Evolutionary conservation across 306 rosid species (phyloP).

Genomic region (Cotoneaster glaucophyllus): DNA sequence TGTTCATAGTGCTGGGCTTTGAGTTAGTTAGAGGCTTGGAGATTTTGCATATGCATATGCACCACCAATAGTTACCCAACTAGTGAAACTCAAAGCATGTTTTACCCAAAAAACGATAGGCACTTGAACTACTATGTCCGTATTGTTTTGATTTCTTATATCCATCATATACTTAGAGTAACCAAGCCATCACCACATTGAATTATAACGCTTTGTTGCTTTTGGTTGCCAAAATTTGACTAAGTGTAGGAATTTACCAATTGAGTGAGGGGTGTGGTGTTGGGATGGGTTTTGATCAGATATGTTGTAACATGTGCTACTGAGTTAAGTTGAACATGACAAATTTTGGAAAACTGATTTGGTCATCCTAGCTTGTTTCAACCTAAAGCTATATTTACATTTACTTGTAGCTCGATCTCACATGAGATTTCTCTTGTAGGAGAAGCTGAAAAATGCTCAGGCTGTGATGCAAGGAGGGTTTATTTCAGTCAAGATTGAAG

Average conservation of each 20-base stretch:
- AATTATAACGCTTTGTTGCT: not conserved
- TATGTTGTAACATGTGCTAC: not conserved
- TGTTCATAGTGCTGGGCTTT: not conserved
- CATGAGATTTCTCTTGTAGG: constrained; percentile 14
- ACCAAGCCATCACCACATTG: not conserved
- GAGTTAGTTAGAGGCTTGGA: not conserved
- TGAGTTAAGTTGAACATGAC: not conserved
- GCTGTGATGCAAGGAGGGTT: constrained; percentile 9
- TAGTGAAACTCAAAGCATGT: not conserved
- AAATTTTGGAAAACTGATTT: not conserved
- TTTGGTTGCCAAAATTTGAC: not conserved
- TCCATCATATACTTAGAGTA: not conserved
- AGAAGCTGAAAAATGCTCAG: constrained; percentile 8
- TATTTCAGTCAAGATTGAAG: constrained; percentile 2
- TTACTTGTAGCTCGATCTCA: not conserved
- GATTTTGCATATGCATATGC: not conserved
- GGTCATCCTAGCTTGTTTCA: not conserved
- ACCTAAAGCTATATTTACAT: not conserved
- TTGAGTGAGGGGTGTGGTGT: not conserved
- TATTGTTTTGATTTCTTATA: not conserved
- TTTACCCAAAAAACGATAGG: not conserved
- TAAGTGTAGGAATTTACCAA: not conserved
- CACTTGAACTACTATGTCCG: not conserved
- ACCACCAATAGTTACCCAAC: not conserved
- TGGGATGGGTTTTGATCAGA: not conserved